These are phyloP conservation scores for Hibiscus tridactylites DNA, from an alignment of 345 rosid genomes.

Conservation along the genomic window DNA sequence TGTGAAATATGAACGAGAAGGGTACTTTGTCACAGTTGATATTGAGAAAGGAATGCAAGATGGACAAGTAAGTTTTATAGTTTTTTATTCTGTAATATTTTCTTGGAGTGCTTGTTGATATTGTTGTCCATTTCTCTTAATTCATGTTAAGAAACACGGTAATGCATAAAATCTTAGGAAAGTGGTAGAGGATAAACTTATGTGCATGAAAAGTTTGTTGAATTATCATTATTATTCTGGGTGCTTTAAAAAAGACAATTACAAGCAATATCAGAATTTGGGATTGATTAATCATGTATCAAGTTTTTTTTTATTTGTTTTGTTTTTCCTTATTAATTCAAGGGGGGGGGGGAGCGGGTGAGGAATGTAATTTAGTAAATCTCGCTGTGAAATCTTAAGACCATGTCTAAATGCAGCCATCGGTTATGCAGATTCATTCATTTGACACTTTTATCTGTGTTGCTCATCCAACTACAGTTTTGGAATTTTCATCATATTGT, in stretches of 20 bases:
- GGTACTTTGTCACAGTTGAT: slow-evolving; percentile 84
- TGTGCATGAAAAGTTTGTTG: neutral
- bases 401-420: neutral
- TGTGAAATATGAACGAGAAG: slow-evolving; percentile 78
- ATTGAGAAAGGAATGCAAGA: slow-evolving; percentile 99
- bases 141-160: neutral
- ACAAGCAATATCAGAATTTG: neutral
- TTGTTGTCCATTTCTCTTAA: neutral
- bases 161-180: neutral
- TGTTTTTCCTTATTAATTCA: neutral
- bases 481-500: neutral
- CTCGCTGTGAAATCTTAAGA: neutral
- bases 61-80: slow-evolving; percentile 64
- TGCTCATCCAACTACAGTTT: neutral
- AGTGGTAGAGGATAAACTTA: neutral
- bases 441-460: neutral
- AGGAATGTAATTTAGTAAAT: neutral
- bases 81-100: neutral
- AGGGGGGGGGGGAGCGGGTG: neutral
- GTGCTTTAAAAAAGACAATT: neutral
- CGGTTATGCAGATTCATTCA: neutral
- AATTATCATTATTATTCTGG: neutral
- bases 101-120: neutral
- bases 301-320: neutral
- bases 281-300: neutral